Base-by-base conservation (phyloP, 352 stramenopile genomes). In the Aphanomyces cochlioides region DNA sequence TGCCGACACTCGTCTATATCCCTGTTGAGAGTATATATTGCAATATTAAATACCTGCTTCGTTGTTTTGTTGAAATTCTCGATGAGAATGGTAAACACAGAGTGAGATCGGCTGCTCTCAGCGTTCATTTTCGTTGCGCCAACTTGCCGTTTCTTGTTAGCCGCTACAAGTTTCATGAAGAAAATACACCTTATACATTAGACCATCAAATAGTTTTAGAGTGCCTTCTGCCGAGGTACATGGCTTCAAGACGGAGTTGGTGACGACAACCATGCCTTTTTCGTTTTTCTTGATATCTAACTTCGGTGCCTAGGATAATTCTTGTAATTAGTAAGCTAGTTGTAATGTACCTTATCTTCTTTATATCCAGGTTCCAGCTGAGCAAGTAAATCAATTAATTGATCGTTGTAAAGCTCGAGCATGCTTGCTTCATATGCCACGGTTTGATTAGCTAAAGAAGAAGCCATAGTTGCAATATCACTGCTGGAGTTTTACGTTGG, bases 221-320 rank as follows among this genome's bases (percentile, higher is more conserved):
- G 93, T 88, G 63, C 96, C 89, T 45, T 91, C 75, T 0, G 90
- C 73, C 6, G 76, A 84, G 28, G 75, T 79, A 43, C 82, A 91
- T 41, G 75, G 73, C 74, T 96, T 96, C 54, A 90, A 75, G 38
- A 90, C 85, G 50, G 78, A 80, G 70, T 97, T 95, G 60, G 93
- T 80, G 17, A 98, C 88, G 47, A 93, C 87, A 5, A 98, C 91
- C 87, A 97, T 96, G 3, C 92, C 90, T 48, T 94, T 95, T 2
- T 92, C 85, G 72, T 93, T 95, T 74, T 97, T 90, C 76, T 98
- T 97, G 77, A 98, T 97, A 40, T 98, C 89, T 43, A 98, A 79
- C 73, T 97, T 97, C 15, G 72, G 84, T 7, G 81, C 78, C 28
- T 80, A 13, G 6, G 41, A 28, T 21, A 56, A 7, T 12, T 40